phyloP scores from a whole-genome alignment of 148 eudicot genomes.

The Cornus controversa region DNA sequence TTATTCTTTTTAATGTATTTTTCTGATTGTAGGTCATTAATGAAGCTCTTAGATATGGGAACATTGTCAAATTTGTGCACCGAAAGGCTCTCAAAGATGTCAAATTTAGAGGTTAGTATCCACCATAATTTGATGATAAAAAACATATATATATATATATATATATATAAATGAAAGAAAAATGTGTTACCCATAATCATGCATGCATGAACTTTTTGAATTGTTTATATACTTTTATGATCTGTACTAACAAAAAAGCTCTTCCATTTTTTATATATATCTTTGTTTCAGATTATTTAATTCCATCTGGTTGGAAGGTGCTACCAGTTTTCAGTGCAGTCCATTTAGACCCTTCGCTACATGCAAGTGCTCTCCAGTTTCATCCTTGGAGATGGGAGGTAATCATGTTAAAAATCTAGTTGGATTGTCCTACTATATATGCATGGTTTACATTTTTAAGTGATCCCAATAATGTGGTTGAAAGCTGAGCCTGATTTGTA shows the following conservation, averaged over 20 bases:
- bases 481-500: neutral
- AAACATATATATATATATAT: neutral
- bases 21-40: conserved; percentile 44
- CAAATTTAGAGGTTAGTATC: conserved; percentile 43
- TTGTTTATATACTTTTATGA: neutral
- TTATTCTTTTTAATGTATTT: neutral
- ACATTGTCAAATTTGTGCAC: conserved; percentile 63
- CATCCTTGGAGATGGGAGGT: conserved; percentile 80
- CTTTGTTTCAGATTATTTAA: conserved; percentile 38
- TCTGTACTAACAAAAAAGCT: neutral
- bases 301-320: conserved; percentile 72
- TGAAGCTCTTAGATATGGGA: conserved; percentile 66
- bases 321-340: conserved; percentile 65
- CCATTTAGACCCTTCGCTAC: conserved; percentile 64
- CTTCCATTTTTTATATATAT: neutral
- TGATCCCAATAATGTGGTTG: neutral
- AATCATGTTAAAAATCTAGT: conserved; percentile 3
- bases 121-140: neutral
- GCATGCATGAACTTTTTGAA: conserved; percentile 22
- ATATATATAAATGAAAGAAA: neutral
- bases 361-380: conserved; percentile 49
- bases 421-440: neutral
- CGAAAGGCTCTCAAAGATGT: conserved; percentile 56
- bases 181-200: conserved; percentile 12
- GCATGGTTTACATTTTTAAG: too few species aligned